These are phyloP conservation scores for Sporothrix brasiliensis DNA, from an alignment of 2,329 filamentous ascomycete genomes.

Conservation along the genomic window DNA sequence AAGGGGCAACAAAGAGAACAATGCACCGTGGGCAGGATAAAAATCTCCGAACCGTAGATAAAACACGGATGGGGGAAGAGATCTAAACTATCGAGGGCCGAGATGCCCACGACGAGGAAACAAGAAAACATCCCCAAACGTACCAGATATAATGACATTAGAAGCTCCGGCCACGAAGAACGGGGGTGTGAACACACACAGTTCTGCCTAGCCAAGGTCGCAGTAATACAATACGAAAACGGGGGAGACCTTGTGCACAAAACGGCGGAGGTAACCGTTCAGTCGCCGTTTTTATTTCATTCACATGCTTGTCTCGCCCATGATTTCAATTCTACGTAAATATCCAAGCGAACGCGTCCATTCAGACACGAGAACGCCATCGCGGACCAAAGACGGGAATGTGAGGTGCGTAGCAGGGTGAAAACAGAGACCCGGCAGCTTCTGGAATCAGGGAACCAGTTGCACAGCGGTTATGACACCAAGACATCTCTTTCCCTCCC, in stretches of 20 bases:
- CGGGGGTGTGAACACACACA: not conserved
- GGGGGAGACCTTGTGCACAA: not conserved
- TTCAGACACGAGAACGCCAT: not conserved
- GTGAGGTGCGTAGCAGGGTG: not conserved
- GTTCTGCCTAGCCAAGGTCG: not conserved
- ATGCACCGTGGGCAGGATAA: not conserved
- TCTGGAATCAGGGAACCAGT: not conserved
- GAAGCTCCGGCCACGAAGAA: constrained; percentile 11
- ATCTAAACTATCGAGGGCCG: not conserved
- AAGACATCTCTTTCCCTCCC: too few species aligned
- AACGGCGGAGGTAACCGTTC: not conserved
- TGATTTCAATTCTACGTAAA: not conserved
- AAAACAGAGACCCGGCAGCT: not conserved
- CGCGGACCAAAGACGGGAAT: too few species aligned
- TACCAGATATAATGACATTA: not conserved
- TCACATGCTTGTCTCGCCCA: not conserved
- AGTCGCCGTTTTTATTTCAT: not conserved
- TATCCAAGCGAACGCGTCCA: not conserved
- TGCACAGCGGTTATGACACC: too few species aligned
- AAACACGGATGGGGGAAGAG: not conserved
- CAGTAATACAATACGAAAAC: constrained; percentile 12
- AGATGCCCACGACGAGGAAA: constrained; percentile 4
- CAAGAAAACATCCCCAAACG: not conserved
- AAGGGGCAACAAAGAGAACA: not conserved
- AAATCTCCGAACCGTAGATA: not conserved